Percentiles rank a stretch among this genome's conserved stretches.
These are phyloP conservation scores for Planoprotostelium fungivorum DNA, from an alignment of 78 protist species.

Conservation along the genomic window DNA sequence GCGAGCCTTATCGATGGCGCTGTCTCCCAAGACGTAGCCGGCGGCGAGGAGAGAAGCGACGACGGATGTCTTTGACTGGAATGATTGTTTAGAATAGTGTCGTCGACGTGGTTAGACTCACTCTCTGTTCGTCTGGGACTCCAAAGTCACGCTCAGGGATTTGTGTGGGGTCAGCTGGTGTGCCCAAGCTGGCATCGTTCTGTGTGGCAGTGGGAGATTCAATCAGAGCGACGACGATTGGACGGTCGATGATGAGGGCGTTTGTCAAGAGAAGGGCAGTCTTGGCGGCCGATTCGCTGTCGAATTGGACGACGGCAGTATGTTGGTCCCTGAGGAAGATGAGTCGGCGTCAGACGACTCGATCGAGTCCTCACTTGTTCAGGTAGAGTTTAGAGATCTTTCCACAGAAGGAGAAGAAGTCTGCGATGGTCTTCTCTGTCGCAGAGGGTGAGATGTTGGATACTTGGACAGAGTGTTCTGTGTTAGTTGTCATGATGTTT, in stretches of 20 bases:
- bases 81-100: not conserved
- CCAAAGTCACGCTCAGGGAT: slow-evolving; percentile 34
- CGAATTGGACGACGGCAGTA: slow-evolving; percentile 53
- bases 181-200: not conserved
- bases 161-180: not conserved
- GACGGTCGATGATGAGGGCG: slow-evolving; percentile 64
- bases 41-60: slow-evolving; percentile 61
- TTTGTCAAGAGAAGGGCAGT: slow-evolving; percentile 66
- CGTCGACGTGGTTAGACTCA: not conserved
- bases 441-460: slow-evolving; percentile 51
- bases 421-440: slow-evolving; percentile 28
- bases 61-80: slow-evolving; percentile 39
- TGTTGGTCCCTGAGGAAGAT: not conserved
- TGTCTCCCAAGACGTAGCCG: slow-evolving; percentile 56
- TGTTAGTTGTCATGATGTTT: not conserved
- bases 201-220: slow-evolving; percentile 1
- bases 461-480: slow-evolving; percentile 23
- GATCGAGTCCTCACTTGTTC: slow-evolving; percentile 13
- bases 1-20: slow-evolving; percentile 34
- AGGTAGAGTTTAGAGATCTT: slow-evolving; percentile 34
- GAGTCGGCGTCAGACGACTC: not conserved
- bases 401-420: slow-evolving; percentile 66
- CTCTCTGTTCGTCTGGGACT: slow-evolving; percentile 46
- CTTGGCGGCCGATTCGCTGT: slow-evolving; percentile 53
- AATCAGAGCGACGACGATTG: slow-evolving; percentile 39